Conservation (phyloP, 768 basidiomycete genomes). For the Galerina marginata region DNA sequence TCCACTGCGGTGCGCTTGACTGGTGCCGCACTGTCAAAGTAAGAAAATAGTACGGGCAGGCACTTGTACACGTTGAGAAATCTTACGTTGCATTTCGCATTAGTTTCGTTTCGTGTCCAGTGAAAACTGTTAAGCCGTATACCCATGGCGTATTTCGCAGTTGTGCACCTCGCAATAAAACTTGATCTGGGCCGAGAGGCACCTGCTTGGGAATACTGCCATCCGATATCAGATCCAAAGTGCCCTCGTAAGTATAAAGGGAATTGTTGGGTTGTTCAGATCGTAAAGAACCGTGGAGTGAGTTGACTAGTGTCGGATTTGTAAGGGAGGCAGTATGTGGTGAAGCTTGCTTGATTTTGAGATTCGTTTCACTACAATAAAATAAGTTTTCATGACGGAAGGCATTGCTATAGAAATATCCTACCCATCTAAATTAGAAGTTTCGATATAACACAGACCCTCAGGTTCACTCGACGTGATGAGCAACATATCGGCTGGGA, state of each 20-base stretch:
- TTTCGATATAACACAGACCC: conserved; percentile 97
- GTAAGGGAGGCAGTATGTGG: conserved; percentile 80
- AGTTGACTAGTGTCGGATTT: conserved; percentile 73
- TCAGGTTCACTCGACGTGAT: conserved; percentile 94
- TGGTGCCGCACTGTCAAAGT: conserved; percentile 78
- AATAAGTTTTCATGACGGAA: not conserved
- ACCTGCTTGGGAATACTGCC: conserved; percentile 75
- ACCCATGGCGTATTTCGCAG: conserved; percentile 96
- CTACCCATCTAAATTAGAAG: conserved; percentile 96
- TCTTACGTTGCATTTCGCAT: conserved; percentile 98
- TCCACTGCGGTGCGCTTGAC: conserved; percentile 98
- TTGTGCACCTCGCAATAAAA: conserved; percentile 93
- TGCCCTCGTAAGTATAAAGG: conserved; percentile 93
- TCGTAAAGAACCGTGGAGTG: conserved; percentile 82
- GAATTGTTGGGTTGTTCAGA: conserved; percentile 99
- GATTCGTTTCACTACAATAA: conserved; percentile 83
- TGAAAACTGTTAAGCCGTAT: conserved; percentile 92
- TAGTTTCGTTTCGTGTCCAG: conserved; percentile 97
- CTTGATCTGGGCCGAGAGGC: conserved; percentile 93
- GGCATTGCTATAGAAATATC: conserved; percentile 11
- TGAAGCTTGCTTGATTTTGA: conserved; percentile 98
- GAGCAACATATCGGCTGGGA: conserved; percentile 92
- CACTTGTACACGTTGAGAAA: not conserved
- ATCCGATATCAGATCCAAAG: conserved; percentile 65
- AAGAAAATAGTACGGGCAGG: not conserved